Conservation (phyloP, 495 filamentous ascomycete genomes). For the Entonaema liquescens region DNA sequence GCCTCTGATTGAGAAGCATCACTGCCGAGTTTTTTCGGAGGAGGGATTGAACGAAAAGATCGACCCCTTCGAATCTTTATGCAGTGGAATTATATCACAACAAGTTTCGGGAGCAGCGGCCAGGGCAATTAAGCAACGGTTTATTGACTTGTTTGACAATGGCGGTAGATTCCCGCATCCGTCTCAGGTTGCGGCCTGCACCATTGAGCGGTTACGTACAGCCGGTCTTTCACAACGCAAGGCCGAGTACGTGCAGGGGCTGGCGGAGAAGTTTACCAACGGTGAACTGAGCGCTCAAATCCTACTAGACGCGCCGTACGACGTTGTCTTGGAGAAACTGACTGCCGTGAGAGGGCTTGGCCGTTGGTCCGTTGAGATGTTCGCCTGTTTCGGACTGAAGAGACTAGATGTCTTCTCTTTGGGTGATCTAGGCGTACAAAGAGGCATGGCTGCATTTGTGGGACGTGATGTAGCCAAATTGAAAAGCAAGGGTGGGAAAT, state of each 20-base stretch:
- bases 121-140: slow-evolving; percentile 83
- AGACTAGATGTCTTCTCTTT: slow-evolving; percentile 91
- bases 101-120: slow-evolving; percentile 95
- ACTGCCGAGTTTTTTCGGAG: slow-evolving; percentile 80
- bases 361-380: slow-evolving; percentile 96
- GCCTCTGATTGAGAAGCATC: slow-evolving; percentile 75
- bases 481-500: slow-evolving; percentile 88
- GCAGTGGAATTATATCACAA: slow-evolving; percentile 90
- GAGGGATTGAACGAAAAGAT: slow-evolving; percentile 82
- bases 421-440: slow-evolving; percentile 93
- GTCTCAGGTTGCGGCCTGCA: slow-evolving; percentile 66
- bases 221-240: slow-evolving; percentile 92
- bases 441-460: slow-evolving; percentile 88
- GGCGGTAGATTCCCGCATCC: slow-evolving; percentile 75
- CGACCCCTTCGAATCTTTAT: slow-evolving; percentile 85
- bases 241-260: slow-evolving; percentile 89
- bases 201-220: slow-evolving; percentile 73
- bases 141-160: slow-evolving; percentile 76
- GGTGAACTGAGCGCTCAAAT: slow-evolving; percentile 79
- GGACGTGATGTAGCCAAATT: slow-evolving; percentile 84
- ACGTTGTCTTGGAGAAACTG: slow-evolving; percentile 82
- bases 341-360: slow-evolving; percentile 89
- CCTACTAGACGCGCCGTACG: slow-evolving; percentile 79
- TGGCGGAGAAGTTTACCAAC: slow-evolving; percentile 79
- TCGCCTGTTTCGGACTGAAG: slow-evolving; percentile 90